These are phyloP conservation scores for Podila minutissima DNA, from an alignment of 192 early-diverging fungal species.

Conservation along the genomic window DNA sequence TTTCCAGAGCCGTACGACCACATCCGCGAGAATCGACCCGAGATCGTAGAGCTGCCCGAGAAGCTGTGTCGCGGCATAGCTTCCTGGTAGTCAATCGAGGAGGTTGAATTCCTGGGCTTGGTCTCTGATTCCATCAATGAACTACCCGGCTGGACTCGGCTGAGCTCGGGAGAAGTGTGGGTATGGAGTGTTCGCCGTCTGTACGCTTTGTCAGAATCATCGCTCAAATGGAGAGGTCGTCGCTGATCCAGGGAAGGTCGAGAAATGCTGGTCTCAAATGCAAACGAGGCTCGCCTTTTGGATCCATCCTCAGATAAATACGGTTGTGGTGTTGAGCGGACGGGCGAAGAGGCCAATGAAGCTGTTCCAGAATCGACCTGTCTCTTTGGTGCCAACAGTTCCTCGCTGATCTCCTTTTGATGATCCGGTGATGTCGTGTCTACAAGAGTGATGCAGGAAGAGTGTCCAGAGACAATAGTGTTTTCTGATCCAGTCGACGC, in stretches of 20 bases:
- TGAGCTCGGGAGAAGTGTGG: neutral
- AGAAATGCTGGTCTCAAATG: neutral
- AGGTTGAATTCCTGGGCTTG: slow-evolving; percentile 1
- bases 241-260: neutral
- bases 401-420: neutral
- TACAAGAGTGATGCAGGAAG: slow-evolving; percentile 30
- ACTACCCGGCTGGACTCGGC: neutral
- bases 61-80: slow-evolving; percentile 14
- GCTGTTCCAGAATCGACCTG: slow-evolving; percentile 1
- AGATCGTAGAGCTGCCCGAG: slow-evolving; percentile 41
- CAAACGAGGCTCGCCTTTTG: neutral
- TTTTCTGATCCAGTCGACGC: slow-evolving; percentile 33
- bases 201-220: neutral
- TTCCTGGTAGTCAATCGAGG: neutral
- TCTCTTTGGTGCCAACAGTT: neutral
- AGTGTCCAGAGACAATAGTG: slow-evolving; percentile 18
- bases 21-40: slow-evolving; percentile 41
- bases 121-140: neutral
- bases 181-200: neutral
- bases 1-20: slow-evolving; percentile 20
- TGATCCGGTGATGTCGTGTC: slow-evolving; percentile 5
- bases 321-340: neutral
- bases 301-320: neutral
- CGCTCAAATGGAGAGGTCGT: neutral
- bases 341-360: neutral